These are phyloP conservation scores for Suillus alpinus DNA, from an alignment of 768 basidiomycete species.

Conservation along the genomic window DNA sequence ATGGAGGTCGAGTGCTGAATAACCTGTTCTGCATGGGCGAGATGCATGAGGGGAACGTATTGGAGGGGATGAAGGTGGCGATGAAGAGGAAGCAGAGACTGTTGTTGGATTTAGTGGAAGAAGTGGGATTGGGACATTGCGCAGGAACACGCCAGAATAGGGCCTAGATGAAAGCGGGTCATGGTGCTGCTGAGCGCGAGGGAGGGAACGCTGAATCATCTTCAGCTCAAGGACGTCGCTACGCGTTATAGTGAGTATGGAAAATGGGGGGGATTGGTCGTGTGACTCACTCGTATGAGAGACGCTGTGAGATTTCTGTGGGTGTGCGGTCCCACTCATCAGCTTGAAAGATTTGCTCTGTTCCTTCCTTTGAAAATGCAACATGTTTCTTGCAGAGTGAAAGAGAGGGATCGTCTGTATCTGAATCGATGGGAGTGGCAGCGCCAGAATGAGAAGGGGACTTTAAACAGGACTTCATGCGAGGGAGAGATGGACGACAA, in stretches of 20 bases:
- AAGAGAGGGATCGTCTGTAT: neutral
- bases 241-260: slow-evolving; percentile 7
- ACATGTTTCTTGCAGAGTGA: slow-evolving; percentile 47
- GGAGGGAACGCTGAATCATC: slow-evolving; percentile 63
- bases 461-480: slow-evolving; percentile 16
- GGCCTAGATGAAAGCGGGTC: slow-evolving; percentile 41
- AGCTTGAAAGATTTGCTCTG: slow-evolving; percentile 59
- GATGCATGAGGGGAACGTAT: neutral
- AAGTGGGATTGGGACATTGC: slow-evolving; percentile 60
- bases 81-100: neutral
- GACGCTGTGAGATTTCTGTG: slow-evolving; percentile 54
- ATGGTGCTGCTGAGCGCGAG: slow-evolving; percentile 50
- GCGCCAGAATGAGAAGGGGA: slow-evolving; percentile 15
- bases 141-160: slow-evolving; percentile 41
- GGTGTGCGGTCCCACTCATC: slow-evolving; percentile 84
- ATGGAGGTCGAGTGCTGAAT: neutral
- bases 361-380: slow-evolving; percentile 52
- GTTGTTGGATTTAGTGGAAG: slow-evolving; percentile 47
- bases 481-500: slow-evolving; percentile 10
- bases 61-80: neutral
- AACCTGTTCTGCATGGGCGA: neutral
- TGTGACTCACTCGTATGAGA: slow-evolving; percentile 65
- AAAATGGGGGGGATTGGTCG: neutral
- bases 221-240: slow-evolving; percentile 70
- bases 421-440: neutral